Evolutionary conservation across 2,329 filamentous ascomycete species (phyloP).

Genomic region (Botrytis galanthina): DNA sequence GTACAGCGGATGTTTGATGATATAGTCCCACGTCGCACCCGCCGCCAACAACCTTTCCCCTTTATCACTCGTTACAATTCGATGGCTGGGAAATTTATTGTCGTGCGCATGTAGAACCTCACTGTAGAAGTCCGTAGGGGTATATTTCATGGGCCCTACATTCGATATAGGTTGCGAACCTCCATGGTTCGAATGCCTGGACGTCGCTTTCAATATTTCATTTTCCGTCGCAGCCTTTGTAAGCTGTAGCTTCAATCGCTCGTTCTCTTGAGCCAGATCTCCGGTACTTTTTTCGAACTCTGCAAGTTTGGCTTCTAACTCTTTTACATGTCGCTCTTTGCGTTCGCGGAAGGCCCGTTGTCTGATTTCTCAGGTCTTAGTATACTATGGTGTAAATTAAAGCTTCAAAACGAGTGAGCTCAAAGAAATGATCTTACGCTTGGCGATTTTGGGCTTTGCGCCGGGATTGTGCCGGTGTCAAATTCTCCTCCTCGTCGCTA

Average conservation of each 20-base stretch:
- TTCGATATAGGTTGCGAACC: constrained; percentile 41
- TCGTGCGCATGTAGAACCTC: constrained; percentile 59
- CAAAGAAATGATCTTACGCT: constrained; percentile 55
- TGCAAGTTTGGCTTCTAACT: constrained; percentile 83
- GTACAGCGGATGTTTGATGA: constrained; percentile 76
- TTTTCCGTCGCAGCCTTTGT: constrained; percentile 87
- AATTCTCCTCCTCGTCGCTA: constrained; percentile 50
- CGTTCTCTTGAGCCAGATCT: constrained; percentile 76
- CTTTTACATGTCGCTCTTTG: constrained; percentile 91
- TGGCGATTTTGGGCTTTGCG: constrained; percentile 71
- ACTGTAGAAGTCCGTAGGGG: constrained; percentile 69
- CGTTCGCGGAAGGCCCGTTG: constrained; percentile 95
- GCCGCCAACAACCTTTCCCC: constrained; percentile 71
- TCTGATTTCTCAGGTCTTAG: constrained; percentile 46
- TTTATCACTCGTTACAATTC: constrained; percentile 65
- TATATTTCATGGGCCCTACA: constrained; percentile 67
- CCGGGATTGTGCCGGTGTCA: constrained; percentile 55
- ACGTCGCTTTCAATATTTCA: constrained; percentile 83
- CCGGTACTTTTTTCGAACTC: constrained; percentile 72
- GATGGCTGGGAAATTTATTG: constrained; percentile 64
- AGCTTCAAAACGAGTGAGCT: constrained; percentile 6
- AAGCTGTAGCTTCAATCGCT: constrained; percentile 78
- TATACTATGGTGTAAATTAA: not conserved
- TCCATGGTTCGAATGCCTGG: constrained; percentile 46
- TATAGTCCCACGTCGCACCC: constrained; percentile 84